These are phyloP conservation scores for Cyberlindnera xishuangbannaensis DNA, from an alignment of 805 yeast genomes.

Conservation along the genomic window DNA sequence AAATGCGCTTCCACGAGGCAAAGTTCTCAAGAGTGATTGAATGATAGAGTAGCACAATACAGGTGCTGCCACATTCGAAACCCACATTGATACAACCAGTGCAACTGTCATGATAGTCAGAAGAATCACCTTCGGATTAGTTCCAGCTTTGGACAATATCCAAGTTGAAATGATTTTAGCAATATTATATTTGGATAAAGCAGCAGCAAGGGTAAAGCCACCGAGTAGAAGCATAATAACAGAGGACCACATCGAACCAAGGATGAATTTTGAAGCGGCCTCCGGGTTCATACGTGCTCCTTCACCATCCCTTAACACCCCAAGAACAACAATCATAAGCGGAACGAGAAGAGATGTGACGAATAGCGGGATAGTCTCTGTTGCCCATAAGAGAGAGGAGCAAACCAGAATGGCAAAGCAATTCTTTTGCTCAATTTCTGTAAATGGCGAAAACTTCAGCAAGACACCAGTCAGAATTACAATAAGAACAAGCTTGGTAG, in stretches of 20 bases:
- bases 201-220: constrained; percentile 94
- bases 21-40: constrained; percentile 80
- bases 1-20: constrained; percentile 73
- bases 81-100: constrained; percentile 87
- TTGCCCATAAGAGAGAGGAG: constrained; percentile 90
- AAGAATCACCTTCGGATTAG: constrained; percentile 72
- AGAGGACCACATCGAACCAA: constrained; percentile 92
- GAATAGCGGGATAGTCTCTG: constrained; percentile 87
- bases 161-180: constrained; percentile 82
- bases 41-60: constrained; percentile 86
- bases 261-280: constrained; percentile 65
- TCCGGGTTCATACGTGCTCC: constrained; percentile 56
- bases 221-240: constrained; percentile 86
- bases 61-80: constrained; percentile 95
- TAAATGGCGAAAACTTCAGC: constrained; percentile 47
- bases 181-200: constrained; percentile 82
- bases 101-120: constrained; percentile 84
- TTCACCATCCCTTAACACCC: constrained; percentile 56
- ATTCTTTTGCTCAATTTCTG: constrained; percentile 55
- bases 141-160: constrained; percentile 78
- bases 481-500: constrained; percentile 44
- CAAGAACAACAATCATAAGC: constrained; percentile 64
- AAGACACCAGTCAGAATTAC: constrained; percentile 40
- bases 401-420: constrained; percentile 81
- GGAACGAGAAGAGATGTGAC: constrained; percentile 86